Evolutionary conservation across 805 yeast species (phyloP), one percentile per base, ranked within the genome.

Genomic region (Candida montana): DNA sequence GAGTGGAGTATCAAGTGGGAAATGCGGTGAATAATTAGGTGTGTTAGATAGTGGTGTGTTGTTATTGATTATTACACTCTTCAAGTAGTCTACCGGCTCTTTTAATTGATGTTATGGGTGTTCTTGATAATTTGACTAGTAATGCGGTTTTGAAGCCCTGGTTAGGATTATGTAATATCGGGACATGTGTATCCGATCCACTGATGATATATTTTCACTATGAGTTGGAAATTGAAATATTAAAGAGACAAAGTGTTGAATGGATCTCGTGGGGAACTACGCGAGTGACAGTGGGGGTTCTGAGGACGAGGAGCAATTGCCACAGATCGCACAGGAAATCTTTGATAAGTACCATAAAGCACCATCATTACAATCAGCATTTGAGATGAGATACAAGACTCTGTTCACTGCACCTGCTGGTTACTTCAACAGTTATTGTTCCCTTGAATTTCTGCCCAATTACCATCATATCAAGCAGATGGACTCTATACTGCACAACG

Each of bases 301-400:
- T 2, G 28, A 31, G 19, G 24, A 21, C 11, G 19, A 33, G 24
- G 24, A 21, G 9, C 24, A 21, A 21, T 15, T 31, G 5, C 40
- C 39, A 23, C 35, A 21, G 11, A 11, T 44, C 7, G 40, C 47
- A 4, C 7, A n/a, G 8, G 41, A 37, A 18, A 27, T 44, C 21
- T 32, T 44, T 1, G 50, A 46, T 16, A 46, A 46, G 32, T 46
- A 35, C 26, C 45, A 46, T 10, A 46, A 32, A 24, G 41, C 50
- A 18, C 50, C 50, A 1, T 27, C 32, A 13, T 17, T 41, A 18
- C 40, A 41, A 12, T 16, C 32, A 19, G 37, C 35, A 15, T 35
- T 43, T 31, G 34, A 43, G 17, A 50, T 52, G 50, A 45, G 33
- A 7, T 40, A 47, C 23, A 33, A 42, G 19, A 41, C 35, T 18